Base-by-base conservation (phyloP, 2,329 filamentous ascomycete species). In the Trichoderma atroviride region DNA sequence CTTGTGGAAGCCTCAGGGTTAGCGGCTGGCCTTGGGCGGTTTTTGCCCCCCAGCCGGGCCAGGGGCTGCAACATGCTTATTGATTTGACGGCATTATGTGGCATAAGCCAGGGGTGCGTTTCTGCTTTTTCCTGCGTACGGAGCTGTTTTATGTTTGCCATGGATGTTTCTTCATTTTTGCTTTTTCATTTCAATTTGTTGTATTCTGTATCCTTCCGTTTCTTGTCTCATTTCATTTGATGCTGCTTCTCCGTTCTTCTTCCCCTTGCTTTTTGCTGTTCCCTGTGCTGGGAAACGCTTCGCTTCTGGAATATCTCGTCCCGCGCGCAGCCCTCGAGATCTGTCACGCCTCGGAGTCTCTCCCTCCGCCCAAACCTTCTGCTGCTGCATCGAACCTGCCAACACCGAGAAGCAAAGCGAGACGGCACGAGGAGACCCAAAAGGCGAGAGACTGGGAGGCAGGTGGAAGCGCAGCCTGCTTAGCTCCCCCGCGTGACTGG, bases 81-180 rank as follows among this genome's bases (percentile, higher is more conserved):
- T 59, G 53, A 58, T 66, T 57, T 35, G 53, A 67, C 33, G 6
- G 63, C 40, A 67, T 57, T 57, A 59, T 58, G 55, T 58, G 55
- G 63, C 63, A 66, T 66, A 50, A 67, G 63, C 63, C 63, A 67
- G 63, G 63, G 55, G 63, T 37, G 40, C 40, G 63, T 67, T 58
- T 67, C 63, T 59, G 55, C 37, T 29, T 55, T 43, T 43, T 43
- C 50, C 50, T 67, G n/a, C 35, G 52, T 33, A 58, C 27, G 63
- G 56, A 50, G 53, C 10, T 58, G 22, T 58, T 37, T 47, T 67
- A 29, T 37, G 5, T 33, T 52, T 37, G 40, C 43, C 24, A n/a
- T 67, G 14, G 40, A n/a, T 43, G 37, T 19, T 43, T 47, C 47
- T 47, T 5, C 27, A 27, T 4, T 29, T 29, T 57, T 57, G 9